Conservation (phyloP, 495 filamentous ascomycete species). For the Tuber aestivum region DNA sequence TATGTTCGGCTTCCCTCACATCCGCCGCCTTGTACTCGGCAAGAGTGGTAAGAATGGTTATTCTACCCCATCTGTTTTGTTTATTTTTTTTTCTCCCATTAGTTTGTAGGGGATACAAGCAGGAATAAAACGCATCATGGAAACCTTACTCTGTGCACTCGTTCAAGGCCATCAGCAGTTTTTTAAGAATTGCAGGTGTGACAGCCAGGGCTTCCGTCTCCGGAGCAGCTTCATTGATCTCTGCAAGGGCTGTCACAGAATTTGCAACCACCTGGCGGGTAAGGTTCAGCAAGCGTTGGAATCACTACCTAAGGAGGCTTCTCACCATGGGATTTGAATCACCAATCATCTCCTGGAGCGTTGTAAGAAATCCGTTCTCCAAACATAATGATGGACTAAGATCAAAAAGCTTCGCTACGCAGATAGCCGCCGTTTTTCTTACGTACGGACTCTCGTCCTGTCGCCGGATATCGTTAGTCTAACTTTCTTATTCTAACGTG, state of each 20-base stretch:
- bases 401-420: slow-evolving; percentile 96
- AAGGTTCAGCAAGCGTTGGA: background rate
- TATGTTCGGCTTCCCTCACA: slow-evolving; percentile 94
- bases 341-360: slow-evolving; percentile 91
- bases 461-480: slow-evolving; percentile 45
- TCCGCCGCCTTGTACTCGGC: slow-evolving; percentile 81
- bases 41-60: slow-evolving; percentile 84
- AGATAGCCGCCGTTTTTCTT: slow-evolving; percentile 95
- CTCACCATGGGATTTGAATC: slow-evolving; percentile 91
- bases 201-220: slow-evolving; percentile 83
- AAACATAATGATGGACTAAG: slow-evolving; percentile 85
- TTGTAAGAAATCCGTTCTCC: slow-evolving; percentile 94
- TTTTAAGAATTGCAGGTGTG: slow-evolving; percentile 75
- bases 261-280: slow-evolving; percentile 67
- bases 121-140: background rate
- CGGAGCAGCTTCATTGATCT: slow-evolving; percentile 84
- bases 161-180: slow-evolving; percentile 91
- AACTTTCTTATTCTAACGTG: slow-evolving; percentile 84
- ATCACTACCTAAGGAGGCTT: background rate
- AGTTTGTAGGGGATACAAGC: slow-evolving; percentile 12
- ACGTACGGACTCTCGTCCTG: slow-evolving; percentile 97
- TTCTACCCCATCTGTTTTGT: slow-evolving; percentile 67
- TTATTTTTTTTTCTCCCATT: background rate
- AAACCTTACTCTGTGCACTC: slow-evolving; percentile 74
- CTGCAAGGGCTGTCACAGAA: slow-evolving; percentile 83